These are phyloP conservation scores for Neurospora hispaniola DNA, from an alignment of 495 filamentous ascomycete species.

Conservation along the genomic window DNA sequence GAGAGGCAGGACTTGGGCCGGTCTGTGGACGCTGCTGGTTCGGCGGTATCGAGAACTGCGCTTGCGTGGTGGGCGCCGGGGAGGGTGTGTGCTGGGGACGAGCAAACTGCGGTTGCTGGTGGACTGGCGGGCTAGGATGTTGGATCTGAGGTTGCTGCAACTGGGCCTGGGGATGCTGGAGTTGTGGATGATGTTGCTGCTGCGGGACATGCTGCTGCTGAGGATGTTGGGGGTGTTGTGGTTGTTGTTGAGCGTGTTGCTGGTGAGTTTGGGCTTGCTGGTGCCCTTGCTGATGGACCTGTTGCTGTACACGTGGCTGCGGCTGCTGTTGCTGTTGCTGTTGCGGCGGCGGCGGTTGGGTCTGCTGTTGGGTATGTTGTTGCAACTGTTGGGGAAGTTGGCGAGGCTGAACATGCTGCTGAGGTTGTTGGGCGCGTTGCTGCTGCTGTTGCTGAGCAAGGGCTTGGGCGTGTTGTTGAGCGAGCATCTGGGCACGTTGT, in stretches of 20 bases:
- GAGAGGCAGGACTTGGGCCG: conserved; percentile 47
- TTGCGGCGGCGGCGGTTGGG: neutral
- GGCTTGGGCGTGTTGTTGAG: neutral
- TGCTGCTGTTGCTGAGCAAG: conserved; percentile 36
- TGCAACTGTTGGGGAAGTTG: conserved; percentile 7
- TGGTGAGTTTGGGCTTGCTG: neutral
- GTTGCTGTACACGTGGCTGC: conserved; percentile 2
- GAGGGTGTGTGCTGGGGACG: conserved; percentile 28
- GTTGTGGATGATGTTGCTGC: neutral
- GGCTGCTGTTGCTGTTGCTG: conserved; percentile 3
- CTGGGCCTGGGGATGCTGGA: neutral
- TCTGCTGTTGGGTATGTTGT: conserved; percentile 7
- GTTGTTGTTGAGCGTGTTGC: neutral
- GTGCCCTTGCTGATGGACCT: neutral
- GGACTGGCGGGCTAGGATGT: neutral
- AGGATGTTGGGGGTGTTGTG: neutral
- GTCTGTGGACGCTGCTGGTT: conserved; percentile 54
- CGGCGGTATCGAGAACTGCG: conserved; percentile 34
- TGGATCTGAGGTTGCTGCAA: neutral
- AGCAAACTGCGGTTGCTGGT: conserved; percentile 6
- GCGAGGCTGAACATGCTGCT: conserved; percentile 4
- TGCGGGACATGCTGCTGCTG: neutral
- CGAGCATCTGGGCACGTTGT: neutral
- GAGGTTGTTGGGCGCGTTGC: conserved; percentile 31
- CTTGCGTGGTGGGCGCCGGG: conserved; percentile 15